Conservation (phyloP, 2,329 filamentous ascomycete species). For the Aspergillus sclerotialis region DNA sequence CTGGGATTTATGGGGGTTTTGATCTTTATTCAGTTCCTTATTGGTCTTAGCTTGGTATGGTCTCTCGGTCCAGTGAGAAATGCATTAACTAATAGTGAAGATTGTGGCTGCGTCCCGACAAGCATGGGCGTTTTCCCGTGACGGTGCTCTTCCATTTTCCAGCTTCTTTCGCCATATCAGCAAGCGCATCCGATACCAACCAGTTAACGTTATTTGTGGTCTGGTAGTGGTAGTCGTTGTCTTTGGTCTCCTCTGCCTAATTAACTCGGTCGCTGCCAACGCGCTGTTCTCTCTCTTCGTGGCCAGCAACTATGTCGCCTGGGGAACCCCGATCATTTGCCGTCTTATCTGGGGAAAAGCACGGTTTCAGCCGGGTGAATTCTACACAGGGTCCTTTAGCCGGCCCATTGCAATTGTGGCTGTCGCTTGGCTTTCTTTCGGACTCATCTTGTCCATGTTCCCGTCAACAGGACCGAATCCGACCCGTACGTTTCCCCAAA, state of each 20-base stretch:
- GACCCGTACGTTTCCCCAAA: slow-evolving; percentile 24
- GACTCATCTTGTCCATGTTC: slow-evolving; percentile 54
- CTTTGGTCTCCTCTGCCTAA: slow-evolving; percentile 52
- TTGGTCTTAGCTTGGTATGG: slow-evolving; percentile 48
- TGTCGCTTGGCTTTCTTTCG: slow-evolving; percentile 49
- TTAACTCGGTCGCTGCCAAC: slow-evolving; percentile 50
- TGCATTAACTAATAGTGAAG: slow-evolving; percentile 14
- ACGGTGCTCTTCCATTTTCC: slow-evolving; percentile 56
- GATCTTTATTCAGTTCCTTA: slow-evolving; percentile 56
- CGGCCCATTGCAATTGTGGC: slow-evolving; percentile 48
- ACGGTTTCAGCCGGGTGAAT: slow-evolving; percentile 53
- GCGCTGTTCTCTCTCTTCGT: slow-evolving; percentile 52
- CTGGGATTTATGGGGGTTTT: slow-evolving; percentile 53
- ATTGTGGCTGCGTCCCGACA: slow-evolving; percentile 54
- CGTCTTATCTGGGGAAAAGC: slow-evolving; percentile 52
- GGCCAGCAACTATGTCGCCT: slow-evolving; percentile 56
- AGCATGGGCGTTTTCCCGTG: slow-evolving; percentile 57
- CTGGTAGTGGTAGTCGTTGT: slow-evolving; percentile 46
- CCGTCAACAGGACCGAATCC: slow-evolving; percentile 50
- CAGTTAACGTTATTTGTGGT: slow-evolving; percentile 50
- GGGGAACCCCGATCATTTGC: slow-evolving; percentile 53
- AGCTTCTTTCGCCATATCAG: slow-evolving; percentile 51
- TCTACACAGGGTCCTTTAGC: slow-evolving; percentile 52
- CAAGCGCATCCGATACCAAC: slow-evolving; percentile 50
- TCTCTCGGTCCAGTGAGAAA: background rate